Evolutionary conservation across 257 asterid species (phyloP).

Genomic region (Thymus quinquecostatus): DNA sequence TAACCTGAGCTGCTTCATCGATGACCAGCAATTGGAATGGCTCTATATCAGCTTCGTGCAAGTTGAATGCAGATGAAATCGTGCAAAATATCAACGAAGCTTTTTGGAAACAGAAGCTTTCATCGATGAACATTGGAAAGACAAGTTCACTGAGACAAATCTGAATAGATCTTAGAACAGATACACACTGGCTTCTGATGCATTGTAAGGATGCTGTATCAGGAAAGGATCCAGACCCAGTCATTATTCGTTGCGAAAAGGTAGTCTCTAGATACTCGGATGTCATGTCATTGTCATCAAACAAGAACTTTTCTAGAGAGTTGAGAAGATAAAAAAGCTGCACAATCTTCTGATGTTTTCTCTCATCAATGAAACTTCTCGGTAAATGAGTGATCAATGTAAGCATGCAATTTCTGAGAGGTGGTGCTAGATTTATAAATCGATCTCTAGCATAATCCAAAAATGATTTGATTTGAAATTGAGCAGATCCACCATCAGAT

Average conservation of each 20-base stretch:
- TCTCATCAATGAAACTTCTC: constrained; percentile 40
- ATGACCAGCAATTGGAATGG: constrained; percentile 50
- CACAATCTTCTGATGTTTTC: constrained; percentile 30
- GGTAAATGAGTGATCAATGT: constrained; percentile 50
- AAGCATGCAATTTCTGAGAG: constrained; percentile 40
- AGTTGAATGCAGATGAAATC: constrained; percentile 44
- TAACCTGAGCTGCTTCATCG: constrained; percentile 69
- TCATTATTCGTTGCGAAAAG: constrained; percentile 21
- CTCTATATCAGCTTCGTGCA: constrained; percentile 38
- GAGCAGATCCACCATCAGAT: constrained; percentile 10
- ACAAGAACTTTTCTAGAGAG: constrained; percentile 38
- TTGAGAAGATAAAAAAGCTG: constrained; percentile 39
- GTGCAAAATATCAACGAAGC: constrained; percentile 64
- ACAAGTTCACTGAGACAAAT: constrained; percentile 32
- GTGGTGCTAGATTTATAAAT: constrained; percentile 32
- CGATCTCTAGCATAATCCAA: constrained; percentile 43
- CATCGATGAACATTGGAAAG: constrained; percentile 35
- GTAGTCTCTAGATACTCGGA: constrained; percentile 38
- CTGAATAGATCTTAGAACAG: constrained; percentile 35
- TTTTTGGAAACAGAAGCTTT: constrained; percentile 37
- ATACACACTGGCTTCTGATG: constrained; percentile 36
- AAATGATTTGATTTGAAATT: constrained; percentile 27
- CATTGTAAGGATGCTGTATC: constrained; percentile 26
- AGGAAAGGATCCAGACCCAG: constrained; percentile 16
- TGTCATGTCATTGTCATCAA: constrained; percentile 33